These are phyloP conservation scores for Linum lewisii DNA, from an alignment of 345 rosid species.

Conservation along the genomic window DNA sequence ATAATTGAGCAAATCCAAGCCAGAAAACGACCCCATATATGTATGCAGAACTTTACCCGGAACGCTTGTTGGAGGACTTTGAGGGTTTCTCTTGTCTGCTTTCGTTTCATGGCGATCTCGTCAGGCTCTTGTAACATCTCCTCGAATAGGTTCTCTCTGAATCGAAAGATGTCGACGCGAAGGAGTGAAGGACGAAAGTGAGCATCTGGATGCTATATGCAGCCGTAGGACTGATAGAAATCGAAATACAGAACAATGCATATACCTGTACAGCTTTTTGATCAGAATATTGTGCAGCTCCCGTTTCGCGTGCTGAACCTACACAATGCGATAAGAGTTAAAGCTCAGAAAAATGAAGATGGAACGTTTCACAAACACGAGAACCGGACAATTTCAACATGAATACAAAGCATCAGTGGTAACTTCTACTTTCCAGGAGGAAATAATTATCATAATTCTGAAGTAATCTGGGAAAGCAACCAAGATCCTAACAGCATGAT, in stretches of 20 bases:
- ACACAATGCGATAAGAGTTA: slow-evolving; percentile 14
- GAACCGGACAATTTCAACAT: background rate
- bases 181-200: background rate
- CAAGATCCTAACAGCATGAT: no score
- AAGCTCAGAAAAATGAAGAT: background rate
- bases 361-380: background rate
- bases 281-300: slow-evolving; percentile 94
- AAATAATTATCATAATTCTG: background rate
- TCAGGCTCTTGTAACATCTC: slow-evolving; percentile 99
- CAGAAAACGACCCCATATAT: background rate
- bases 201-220: background rate
- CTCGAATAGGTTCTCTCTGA: slow-evolving; percentile 92
- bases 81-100: slow-evolving; percentile 74
- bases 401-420: no score
- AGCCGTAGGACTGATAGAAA: background rate
- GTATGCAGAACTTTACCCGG: slow-evolving; percentile 42
- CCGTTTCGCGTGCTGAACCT: slow-evolving; percentile 96
- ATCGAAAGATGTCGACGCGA: slow-evolving; percentile 6
- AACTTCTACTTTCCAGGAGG: background rate
- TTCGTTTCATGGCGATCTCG: slow-evolving; percentile 77
- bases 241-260: background rate
- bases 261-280: slow-evolving; percentile 89
- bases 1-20: no score
- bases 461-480: background rate
- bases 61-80: slow-evolving; percentile 88